Evolutionary conservation across 345 rosid genomes (phyloP).

Genomic region (Brassica napus): Da-Ae NC_063448.1:20347001-20347500

Average conservation of each 20-base stretch:
- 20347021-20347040: neutral
- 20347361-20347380: constrained; percentile 27
- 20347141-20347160: neutral
- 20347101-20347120: neutral
- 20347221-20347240: constrained; percentile 23
- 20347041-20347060: neutral
- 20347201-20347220: constrained; percentile 23
- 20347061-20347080: neutral
- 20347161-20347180: neutral
- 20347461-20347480: neutral
- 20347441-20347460: neutral
- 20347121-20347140: neutral
- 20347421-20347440: neutral
- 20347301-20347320: constrained; percentile 27
- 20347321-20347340: neutral
- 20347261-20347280: constrained; percentile 10
- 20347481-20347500: neutral
- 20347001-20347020: too few species aligned
- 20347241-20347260: constrained; percentile 18
- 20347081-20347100: neutral
- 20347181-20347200: neutral
- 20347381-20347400: neutral
- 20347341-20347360: constrained; percentile 6
- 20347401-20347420: neutral
- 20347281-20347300: constrained; percentile 1